Evolutionary conservation across 345 rosid species (phyloP), one percentile per base, ranked within the genome.

Genomic region (Lepidium sativum): DNA sequence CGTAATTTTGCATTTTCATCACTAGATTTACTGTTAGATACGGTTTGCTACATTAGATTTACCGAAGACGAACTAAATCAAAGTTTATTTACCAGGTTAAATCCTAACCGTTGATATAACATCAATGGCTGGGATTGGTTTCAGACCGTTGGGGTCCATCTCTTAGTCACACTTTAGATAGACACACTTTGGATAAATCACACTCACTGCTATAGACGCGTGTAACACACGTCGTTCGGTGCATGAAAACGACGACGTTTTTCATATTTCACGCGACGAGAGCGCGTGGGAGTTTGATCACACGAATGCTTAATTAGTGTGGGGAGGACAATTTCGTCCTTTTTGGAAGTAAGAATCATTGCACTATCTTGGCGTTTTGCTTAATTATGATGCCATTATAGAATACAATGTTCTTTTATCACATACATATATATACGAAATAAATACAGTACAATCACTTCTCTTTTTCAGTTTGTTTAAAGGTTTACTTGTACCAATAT

Each of bases 21-120:
- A 47, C 71, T 71, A 68, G 69, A 76, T 78, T 71, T 65, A 78
- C 76, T 77, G 77, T 33, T 72, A 53, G 80, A 72, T 56, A 32
- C 60, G 60, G 58, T 64, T 40, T 55, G 42, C 42, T 45, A 5
- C 57, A 29, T 32, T 34, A 67, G 77, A 73, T 73, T 67, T 54
- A 67, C 74, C 48, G 67, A 41, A 42, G 68, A 54, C 35, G 64
- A 71, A 74, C 20, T 43, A 60, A 44, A 49, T 47, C 54, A 71
- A 43, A 20, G 33, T 42, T 57, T 57, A 65, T 33, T 67, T 63
- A 35, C 65, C 60, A 63, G 60, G 67, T 65, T 52, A 35, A 72
- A 77, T 71, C 57, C 15, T 18, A 65, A 67, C 79, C 83, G 68
- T 78, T 45, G 48, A 31, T 17, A 71, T 29, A 3, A 9, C 11